Conservation (phyloP, 345 rosid species). For the Dipteronia sinensis region DNA sequence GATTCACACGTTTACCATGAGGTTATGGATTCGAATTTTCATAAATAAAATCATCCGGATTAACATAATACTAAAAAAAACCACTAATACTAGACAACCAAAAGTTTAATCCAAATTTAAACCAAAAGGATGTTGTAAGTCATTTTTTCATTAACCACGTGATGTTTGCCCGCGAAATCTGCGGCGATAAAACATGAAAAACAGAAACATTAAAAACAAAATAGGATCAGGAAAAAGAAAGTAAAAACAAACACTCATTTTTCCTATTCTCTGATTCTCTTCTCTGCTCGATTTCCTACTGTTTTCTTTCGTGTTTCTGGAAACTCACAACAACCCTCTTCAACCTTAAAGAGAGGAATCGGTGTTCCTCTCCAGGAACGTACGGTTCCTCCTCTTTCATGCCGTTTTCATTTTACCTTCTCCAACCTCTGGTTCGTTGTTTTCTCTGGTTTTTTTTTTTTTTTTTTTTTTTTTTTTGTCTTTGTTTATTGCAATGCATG, state of each 20-base stretch:
- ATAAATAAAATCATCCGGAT: no score
- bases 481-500: background rate
- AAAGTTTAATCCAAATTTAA: no score
- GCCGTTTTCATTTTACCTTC: background rate
- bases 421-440: conserved; percentile 3
- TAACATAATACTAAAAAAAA: no score
- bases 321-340: background rate
- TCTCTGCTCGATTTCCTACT: background rate
- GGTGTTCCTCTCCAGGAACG: conserved; percentile 17
- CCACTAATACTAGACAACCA: no score
- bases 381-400: conserved; percentile 19
- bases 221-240: background rate
- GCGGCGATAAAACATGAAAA: conserved; percentile 17
- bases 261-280: background rate
- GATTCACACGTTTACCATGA: no score
- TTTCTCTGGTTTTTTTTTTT: background rate
- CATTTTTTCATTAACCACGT: no score
- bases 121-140: no score
- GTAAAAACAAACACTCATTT: background rate
- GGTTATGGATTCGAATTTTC: no score
- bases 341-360: conserved; percentile 2
- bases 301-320: background rate
- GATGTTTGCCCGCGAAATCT: background rate
- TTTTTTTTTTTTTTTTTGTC: no score
- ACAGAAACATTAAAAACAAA: background rate